These are phyloP conservation scores for Rhizoclosmatium sp. DNA, from an alignment of 192 early-diverging fungal genomes.

Conservation along the genomic window DNA sequence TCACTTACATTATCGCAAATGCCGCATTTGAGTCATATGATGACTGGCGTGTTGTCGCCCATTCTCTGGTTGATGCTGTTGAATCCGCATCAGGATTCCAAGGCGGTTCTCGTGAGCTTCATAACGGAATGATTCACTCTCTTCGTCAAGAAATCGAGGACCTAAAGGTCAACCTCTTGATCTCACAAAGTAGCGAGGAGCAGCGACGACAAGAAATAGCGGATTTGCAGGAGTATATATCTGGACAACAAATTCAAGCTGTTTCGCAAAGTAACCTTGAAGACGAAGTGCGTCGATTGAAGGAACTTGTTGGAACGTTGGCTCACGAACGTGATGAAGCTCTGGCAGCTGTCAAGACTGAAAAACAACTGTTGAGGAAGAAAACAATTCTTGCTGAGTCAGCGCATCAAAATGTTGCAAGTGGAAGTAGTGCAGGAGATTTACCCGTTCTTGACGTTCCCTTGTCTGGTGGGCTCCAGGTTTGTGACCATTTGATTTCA, in stretches of 20 bases:
- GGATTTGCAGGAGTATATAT: neutral
- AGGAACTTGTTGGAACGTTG: slow-evolving; percentile 22
- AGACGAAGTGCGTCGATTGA: slow-evolving; percentile 20
- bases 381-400: neutral
- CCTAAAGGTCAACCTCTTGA: neutral
- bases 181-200: slow-evolving; percentile 6
- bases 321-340: slow-evolving; percentile 29
- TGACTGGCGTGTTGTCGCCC: slow-evolving; percentile 20
- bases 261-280: neutral
- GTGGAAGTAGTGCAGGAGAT: neutral
- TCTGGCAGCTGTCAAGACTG: neutral
- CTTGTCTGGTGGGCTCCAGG: neutral
- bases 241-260: neutral
- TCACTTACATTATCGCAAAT: slow-evolving; percentile 6
- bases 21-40: neutral
- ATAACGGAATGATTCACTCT: neutral
- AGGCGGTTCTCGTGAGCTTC: neutral
- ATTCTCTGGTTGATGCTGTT: slow-evolving; percentile 26
- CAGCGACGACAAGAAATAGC: neutral
- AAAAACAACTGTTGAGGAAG: too few species aligned
- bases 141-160: slow-evolving; percentile 9
- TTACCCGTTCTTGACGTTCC: neutral
- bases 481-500: too few species aligned
- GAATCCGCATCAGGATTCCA: slow-evolving; percentile 6
- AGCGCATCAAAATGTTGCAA: neutral